Percentiles rank a stretch among this genome's conserved stretches.
Conservation (phyloP, 2,329 filamentous ascomycete species). For the Hypoxylon sp. region DNA sequence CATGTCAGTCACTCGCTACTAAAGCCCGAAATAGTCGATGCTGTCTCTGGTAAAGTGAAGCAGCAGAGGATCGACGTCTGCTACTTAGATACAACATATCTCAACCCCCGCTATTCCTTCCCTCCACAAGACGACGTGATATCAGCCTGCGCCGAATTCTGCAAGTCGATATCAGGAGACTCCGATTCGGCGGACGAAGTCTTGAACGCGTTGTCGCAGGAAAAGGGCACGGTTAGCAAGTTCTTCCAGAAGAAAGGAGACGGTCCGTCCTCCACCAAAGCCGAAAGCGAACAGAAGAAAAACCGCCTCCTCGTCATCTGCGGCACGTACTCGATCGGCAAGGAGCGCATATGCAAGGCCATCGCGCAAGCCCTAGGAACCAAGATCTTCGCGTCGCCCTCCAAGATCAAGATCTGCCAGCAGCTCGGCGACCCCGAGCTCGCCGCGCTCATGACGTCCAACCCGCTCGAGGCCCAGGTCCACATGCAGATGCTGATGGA, state of each 20-base stretch:
- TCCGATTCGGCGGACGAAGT: conserved; percentile 64
- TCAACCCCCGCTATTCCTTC: conserved; percentile 96
- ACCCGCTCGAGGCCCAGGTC: conserved; percentile 90
- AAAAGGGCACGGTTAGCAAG: conserved; percentile 64
- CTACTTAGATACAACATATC: conserved; percentile 97
- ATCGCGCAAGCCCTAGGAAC: conserved; percentile 88
- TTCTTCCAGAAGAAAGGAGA: conserved; percentile 64
- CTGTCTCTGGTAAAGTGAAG: conserved; percentile 76
- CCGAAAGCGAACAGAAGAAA: conserved; percentile 54
- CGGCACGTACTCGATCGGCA: conserved; percentile 97
- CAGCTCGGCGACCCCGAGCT: conserved; percentile 91
- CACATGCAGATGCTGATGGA: conserved; percentile 99
- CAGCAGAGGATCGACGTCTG: conserved; percentile 95
- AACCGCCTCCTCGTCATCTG: conserved; percentile 90
- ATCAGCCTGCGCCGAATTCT: conserved; percentile 87
- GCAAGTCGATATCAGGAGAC: conserved; percentile 80
- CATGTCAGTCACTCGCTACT: conserved; percentile 88
- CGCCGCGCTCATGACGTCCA: conserved; percentile 79
- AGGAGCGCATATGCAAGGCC: conserved; percentile 94
- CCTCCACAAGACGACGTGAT: conserved; percentile 92
- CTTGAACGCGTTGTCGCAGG: conserved; percentile 63
- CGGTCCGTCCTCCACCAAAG: conserved; percentile 40
- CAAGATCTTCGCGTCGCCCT: conserved; percentile 89
- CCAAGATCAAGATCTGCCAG: conserved; percentile 86
- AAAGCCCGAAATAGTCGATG: conserved; percentile 80